Base-by-base conservation (phyloP, 768 basidiomycete genomes). In the Tephrocybe sp. region DNA sequence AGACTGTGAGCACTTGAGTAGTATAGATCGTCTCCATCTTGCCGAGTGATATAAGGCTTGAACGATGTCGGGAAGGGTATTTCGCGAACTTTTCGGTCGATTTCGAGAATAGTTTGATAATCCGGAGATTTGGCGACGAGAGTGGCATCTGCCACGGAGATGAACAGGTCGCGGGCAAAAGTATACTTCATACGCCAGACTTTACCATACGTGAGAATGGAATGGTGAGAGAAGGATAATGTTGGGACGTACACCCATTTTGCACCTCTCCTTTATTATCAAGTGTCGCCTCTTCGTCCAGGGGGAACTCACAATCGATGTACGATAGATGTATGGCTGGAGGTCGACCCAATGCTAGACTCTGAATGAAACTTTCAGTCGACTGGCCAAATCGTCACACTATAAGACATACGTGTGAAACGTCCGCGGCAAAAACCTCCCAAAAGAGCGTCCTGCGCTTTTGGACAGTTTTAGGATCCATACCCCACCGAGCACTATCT, bases 241-340 rank as follows among this genome's bases (percentile, higher is more conserved):
- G 36, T 33, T 36, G 15, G 6, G 3, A 69, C 77, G 43, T 64
- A 83, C 81, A 80, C 47, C 80, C 80, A 47, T 63, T 69, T 45
- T 77, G 69, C 9, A 67, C 59, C 36, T 76, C 69, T 1, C 79
- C 78, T 7, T 70, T 56, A 16, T 75, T 71, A 39, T 62, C 70
- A 18, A 77, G 42, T 0, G 69, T 67, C 3, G 69, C 70, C 55
- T 83, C 80, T 44, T 82, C 78, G 53, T 84, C 81, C 4, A 65
- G 60, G 0, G 83, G 82, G 41, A 78, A 75, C n/a, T 82, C 79
- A 49, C 81, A 82, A 49, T 84, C 83, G 15, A 81, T 69, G 44
- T 83, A 83, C 3, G 80, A 79, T 4, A 81, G 61, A 10, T 75
- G 73, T 45, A 81, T 76, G 2, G 79, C 76, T 3, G 82, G 82